These are phyloP conservation scores for Thermothielavioides terrestris DNA, from an alignment of 495 filamentous ascomycete genomes.

Conservation along the genomic window DNA sequence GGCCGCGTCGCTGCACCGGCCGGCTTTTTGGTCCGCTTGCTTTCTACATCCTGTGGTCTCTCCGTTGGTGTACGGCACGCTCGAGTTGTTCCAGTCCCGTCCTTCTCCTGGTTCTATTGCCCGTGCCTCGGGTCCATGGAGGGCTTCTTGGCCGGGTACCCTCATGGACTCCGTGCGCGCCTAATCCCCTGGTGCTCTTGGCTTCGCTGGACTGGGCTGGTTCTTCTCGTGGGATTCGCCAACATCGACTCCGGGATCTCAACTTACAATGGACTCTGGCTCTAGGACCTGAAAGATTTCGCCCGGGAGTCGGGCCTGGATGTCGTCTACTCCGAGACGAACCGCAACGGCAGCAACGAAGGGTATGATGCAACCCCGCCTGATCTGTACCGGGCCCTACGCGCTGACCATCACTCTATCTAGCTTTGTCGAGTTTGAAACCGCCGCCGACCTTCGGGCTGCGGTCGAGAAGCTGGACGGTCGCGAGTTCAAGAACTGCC, in stretches of 20 bases:
- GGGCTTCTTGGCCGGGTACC: conserved; percentile 5
- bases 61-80: conserved; percentile 4
- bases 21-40: conserved; percentile 3
- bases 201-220: conserved; percentile 36
- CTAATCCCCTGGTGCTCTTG: conserved; percentile 11
- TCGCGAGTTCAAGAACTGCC: conserved; percentile 79
- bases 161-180: background rate
- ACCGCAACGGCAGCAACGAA: conserved; percentile 83
- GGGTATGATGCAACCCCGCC: conserved; percentile 46
- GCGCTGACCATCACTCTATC: conserved; percentile 21
- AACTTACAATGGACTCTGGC: conserved; percentile 49
- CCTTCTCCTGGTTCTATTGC: conserved; percentile 15
- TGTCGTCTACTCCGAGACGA: conserved; percentile 96
- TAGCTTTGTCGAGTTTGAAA: conserved; percentile 98
- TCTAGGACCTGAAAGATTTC: conserved; percentile 99
- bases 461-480: conserved; percentile 90
- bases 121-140: background rate
- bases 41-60: conserved; percentile 1
- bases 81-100: background rate
- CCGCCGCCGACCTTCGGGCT: conserved; percentile 73
- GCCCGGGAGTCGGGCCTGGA: conserved; percentile 93
- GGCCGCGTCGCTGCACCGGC: conserved; percentile 5
- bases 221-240: conserved; percentile 32
- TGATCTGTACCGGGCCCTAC: background rate
- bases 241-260: conserved; percentile 34